Evolutionary conservation across 1,284 basidiomycete genomes (phyloP).

Genomic region (Tilletia walkeri): DNA sequence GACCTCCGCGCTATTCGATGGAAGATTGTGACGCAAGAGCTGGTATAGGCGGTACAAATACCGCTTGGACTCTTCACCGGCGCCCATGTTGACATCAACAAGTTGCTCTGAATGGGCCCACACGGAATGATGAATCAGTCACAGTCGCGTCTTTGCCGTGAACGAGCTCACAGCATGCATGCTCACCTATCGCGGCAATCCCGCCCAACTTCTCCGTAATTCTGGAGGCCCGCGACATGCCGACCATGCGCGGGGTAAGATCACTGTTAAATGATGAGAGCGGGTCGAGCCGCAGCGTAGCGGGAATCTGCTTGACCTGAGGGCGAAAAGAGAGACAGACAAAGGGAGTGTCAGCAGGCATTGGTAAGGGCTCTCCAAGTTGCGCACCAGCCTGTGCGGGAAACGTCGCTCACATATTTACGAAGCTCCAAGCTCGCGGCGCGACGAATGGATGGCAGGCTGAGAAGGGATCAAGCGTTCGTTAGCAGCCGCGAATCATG

Average conservation of each 20-base stretch:
- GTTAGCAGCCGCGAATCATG: too few species aligned
- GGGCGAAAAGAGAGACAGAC: background rate
- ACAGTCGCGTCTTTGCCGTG: too few species aligned
- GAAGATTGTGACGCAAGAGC: constrained; percentile 80
- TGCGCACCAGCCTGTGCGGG: too few species aligned
- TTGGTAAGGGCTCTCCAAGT: too few species aligned
- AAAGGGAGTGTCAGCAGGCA: background rate
- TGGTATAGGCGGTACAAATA: constrained; percentile 83
- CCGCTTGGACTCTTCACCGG: constrained; percentile 7
- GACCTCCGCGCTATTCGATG: constrained; percentile 77
- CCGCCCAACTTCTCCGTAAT: constrained; percentile 67
- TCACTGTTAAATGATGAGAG: constrained; percentile 55
- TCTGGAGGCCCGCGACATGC: constrained; percentile 75
- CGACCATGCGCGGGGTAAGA: constrained; percentile 73
- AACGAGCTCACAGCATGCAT: too few species aligned
- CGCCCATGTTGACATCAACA: constrained; percentile 29
- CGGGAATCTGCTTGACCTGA: background rate
- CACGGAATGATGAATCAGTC: too few species aligned
- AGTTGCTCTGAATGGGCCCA: constrained; percentile 28
- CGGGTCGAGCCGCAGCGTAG: constrained; percentile 25
- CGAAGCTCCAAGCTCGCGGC: background rate
- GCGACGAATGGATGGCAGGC: background rate
- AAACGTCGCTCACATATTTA: background rate
- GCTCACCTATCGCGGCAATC: constrained; percentile 73
- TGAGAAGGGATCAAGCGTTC: too few species aligned